These are phyloP conservation scores for Rhodomyrtus psidioides DNA, from an alignment of 441 rosid species.

Conservation along the genomic window DNA sequence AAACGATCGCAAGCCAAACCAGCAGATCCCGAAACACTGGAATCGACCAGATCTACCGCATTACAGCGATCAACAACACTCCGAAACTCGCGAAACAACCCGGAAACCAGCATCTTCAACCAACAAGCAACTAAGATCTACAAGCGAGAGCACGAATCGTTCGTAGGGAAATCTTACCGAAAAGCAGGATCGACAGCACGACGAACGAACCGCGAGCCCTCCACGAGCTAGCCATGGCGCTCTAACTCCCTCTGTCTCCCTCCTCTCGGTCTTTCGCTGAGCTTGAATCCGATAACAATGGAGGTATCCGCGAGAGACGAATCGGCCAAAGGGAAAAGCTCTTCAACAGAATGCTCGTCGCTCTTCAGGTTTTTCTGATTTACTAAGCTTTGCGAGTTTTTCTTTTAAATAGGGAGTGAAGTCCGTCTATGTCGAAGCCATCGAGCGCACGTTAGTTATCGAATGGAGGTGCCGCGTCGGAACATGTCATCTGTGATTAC, in stretches of 20 bases:
- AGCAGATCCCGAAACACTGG: not conserved
- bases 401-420: not conserved
- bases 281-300: not conserved
- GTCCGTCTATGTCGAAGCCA: not conserved
- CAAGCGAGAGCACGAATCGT: not conserved
- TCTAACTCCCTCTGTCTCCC: not conserved
- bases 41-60: not conserved
- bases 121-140: not conserved
- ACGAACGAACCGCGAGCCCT: constrained; percentile 11
- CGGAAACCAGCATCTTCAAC: not conserved
- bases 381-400: not conserved
- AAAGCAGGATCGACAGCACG: constrained; percentile 3
- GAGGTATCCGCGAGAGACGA: not conserved
- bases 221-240: constrained; percentile 17
- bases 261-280: no score
- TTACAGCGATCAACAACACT: not conserved
- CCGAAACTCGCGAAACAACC: not conserved
- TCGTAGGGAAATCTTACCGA: not conserved
- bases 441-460: no score
- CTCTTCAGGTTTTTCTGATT: not conserved
- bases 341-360: not conserved
- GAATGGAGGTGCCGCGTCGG: not conserved
- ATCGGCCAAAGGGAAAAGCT: not conserved
- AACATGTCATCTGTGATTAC: not conserved
- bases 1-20: not conserved